phyloP scores from a whole-genome alignment of 805 yeast genomes.

The Yarrowia sp. region DNA sequence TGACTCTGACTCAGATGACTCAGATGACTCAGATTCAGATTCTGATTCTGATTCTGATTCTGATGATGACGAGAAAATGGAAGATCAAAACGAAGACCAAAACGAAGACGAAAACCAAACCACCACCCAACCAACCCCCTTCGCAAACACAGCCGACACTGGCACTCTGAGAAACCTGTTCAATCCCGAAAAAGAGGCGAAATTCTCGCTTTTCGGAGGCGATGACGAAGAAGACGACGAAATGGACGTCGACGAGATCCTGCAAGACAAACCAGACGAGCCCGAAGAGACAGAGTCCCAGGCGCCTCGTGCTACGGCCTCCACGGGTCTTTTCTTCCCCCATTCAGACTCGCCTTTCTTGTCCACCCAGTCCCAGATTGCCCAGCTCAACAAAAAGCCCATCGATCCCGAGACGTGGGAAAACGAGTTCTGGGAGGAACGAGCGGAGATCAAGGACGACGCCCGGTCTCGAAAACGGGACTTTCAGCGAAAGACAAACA shows the following conservation, averaged over 20 bases:
- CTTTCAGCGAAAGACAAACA: constrained; percentile 63
- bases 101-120: no score
- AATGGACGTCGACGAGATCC: constrained; percentile 40
- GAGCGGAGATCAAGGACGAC: constrained; percentile 80
- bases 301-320: constrained; percentile 17
- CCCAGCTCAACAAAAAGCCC: constrained; percentile 55
- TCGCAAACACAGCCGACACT: constrained; percentile 36
- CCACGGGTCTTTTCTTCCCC: constrained; percentile 68
- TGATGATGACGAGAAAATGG: constrained; percentile 39
- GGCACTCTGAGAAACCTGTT: constrained; percentile 41
- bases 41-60: constrained; percentile 9
- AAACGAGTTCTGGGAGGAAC: constrained; percentile 77
- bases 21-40: not conserved
- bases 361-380: constrained; percentile 80
- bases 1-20: not conserved
- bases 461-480: constrained; percentile 80
- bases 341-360: constrained; percentile 88
- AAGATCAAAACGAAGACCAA: no score
- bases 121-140: not conserved
- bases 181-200: constrained; percentile 39
- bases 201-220: constrained; percentile 43
- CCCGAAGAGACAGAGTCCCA: not conserved
- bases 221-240: constrained; percentile 38
- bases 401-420: constrained; percentile 60
- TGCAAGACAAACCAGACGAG: not conserved